Evolutionary conservation across 2,329 filamentous ascomycete species (phyloP), one percentile per base, ranked within the genome.

Genomic region (Colletotrichum limetticola): DNA sequence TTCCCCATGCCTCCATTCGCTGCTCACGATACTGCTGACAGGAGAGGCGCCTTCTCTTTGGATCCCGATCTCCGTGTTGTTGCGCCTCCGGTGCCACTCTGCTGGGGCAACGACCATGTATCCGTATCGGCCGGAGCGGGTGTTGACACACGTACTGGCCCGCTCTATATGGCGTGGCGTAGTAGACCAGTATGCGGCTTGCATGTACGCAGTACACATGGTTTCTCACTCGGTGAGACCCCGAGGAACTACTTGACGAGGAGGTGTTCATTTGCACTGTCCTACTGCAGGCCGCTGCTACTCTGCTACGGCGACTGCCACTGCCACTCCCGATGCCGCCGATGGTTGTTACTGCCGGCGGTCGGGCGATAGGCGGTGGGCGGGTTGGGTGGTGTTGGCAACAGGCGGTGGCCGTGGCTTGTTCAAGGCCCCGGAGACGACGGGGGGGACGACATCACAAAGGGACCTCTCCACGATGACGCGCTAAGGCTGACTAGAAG

Each of bases 401-500:
- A 42, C 19, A 42, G 30, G 42, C 56, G 8, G 56, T 61, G 24
- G 63, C 28, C 64, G 37, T 35, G 64, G 69, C 66, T 67, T 67
- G 42, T n/a, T 22, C 37, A n/a, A 22, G 37, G 64, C 37, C 14
- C 35, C 22, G 35, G 42, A 14, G 42, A 49, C 26, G 46, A 16
- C 14, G 37, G 37, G 42, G 63, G 49, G 55, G 58, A 62, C 46
- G 70, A 30, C 65, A 49, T 72, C 35, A 57, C 60, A 70, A 70
- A 72, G 60, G 35, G 52, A 46, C 62, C 30, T 14, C 32, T 32
- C 24, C 30, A 56, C 22, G 62, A 66, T 56, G 66, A 65, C 26
- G 60, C 35, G 70, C 66, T 72, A 70, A 71, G 49, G 60, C 24
- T 24, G n/a, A 53, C 37, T 59, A 53, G 60, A 63, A 56, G 14